These are phyloP conservation scores for Dillenia turbinata DNA, from an alignment of 164 flowering plant species.

Conservation along the genomic window DNA sequence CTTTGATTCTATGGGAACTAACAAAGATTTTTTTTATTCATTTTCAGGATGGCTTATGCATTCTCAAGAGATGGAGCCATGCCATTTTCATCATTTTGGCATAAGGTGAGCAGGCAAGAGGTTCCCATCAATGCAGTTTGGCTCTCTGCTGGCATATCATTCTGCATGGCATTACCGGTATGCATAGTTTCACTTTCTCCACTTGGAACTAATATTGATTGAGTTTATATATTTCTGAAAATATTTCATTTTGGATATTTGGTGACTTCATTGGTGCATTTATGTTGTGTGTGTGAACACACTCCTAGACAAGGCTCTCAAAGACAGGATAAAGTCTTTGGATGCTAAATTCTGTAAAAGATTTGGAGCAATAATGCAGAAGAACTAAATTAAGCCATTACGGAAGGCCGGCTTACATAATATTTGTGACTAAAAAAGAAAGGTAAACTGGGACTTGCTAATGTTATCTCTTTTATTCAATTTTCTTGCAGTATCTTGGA, in stretches of 20 bases:
- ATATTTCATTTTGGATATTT: too few species aligned
- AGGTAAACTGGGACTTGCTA: too few species aligned
- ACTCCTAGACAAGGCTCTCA: too few species aligned
- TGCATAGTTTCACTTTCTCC: slow-evolving; percentile 4
- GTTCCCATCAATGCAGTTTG: slow-evolving; percentile 93
- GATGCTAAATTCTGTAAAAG: too few species aligned
- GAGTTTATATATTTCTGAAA: too few species aligned
- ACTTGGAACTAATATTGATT: neutral
- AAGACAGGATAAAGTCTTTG: too few species aligned
- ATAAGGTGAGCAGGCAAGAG: slow-evolving; percentile 82
- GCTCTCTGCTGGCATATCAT: slow-evolving; percentile 71
- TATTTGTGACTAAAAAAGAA: too few species aligned
- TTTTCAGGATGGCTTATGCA: slow-evolving; percentile 86
- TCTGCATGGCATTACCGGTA: slow-evolving; percentile 96
- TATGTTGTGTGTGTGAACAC: neutral
- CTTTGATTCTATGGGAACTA: neutral
- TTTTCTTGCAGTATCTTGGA: slow-evolving; percentile 72
- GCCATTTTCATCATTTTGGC: slow-evolving; percentile 90
- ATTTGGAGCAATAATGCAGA: too few species aligned
- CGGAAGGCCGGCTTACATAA: too few species aligned
- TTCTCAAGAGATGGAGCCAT: slow-evolving; percentile 99
- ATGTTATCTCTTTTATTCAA: too few species aligned
- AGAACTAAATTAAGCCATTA: too few species aligned
- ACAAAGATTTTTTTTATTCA: neutral
- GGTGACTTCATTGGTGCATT: neutral